These are phyloP conservation scores for Tolypocladium tropicale DNA, from an alignment of 2,329 filamentous ascomycete species.

Conservation along the genomic window DNA sequence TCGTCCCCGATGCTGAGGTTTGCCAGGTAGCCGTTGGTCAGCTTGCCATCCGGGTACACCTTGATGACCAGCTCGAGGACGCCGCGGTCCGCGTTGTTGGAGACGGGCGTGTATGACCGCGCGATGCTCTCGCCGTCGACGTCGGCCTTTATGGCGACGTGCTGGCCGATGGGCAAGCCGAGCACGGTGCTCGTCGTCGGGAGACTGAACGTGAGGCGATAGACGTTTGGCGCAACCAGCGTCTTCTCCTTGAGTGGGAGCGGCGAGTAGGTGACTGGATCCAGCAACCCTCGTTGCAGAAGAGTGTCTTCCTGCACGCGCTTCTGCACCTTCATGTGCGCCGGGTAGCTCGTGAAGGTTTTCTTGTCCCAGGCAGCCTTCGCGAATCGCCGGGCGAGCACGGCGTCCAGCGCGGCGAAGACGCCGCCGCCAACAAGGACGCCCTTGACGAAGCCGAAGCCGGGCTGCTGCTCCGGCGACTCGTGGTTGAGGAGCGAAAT, in stretches of 20 bases:
- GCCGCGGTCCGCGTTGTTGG: slow-evolving; percentile 39
- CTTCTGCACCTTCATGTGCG: slow-evolving; percentile 29
- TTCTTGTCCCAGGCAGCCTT: not conserved
- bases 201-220: slow-evolving; percentile 36
- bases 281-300: slow-evolving; percentile 34
- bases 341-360: slow-evolving; percentile 21
- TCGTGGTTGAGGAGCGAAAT: slow-evolving; percentile 1
- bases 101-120: slow-evolving; percentile 44
- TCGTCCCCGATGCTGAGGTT: slow-evolving; percentile 36
- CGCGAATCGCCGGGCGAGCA: slow-evolving; percentile 9
- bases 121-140: slow-evolving; percentile 34
- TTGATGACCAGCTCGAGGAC: slow-evolving; percentile 40
- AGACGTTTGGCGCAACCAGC: slow-evolving; percentile 31
- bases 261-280: slow-evolving; percentile 34
- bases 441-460: slow-evolving; percentile 25
- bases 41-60: slow-evolving; percentile 37
- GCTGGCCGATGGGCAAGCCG: slow-evolving; percentile 46
- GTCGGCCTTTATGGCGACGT: slow-evolving; percentile 39
- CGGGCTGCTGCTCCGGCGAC: slow-evolving; percentile 6
- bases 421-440: slow-evolving; percentile 23
- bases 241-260: slow-evolving; percentile 33
- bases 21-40: slow-evolving; percentile 39
- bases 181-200: slow-evolving; percentile 32
- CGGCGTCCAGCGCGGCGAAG: slow-evolving; percentile 19
- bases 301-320: slow-evolving; percentile 26